Conservation (phyloP, 306 rosid genomes). For the Cucurbita maxima region DNA sequence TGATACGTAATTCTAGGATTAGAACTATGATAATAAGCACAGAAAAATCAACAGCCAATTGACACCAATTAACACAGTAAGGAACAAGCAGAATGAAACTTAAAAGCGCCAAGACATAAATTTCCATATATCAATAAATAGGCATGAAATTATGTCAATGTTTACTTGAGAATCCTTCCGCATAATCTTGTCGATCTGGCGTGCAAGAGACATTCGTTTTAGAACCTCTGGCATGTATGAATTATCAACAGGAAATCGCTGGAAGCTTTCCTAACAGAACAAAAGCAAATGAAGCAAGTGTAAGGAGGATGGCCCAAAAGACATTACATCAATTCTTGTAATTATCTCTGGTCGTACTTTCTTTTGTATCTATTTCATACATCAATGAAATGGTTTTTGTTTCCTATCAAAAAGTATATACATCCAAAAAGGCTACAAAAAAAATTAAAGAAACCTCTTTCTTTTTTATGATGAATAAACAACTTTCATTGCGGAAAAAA, state of each 20-base stretch:
- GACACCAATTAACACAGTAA: background rate
- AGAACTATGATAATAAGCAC: background rate
- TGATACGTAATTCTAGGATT: background rate
- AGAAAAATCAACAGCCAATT: background rate
- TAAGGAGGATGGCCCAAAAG: background rate
- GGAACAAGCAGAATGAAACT: background rate
- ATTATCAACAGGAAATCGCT: conserved; percentile 66
- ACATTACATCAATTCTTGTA: background rate
- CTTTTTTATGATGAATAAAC: too few species aligned
- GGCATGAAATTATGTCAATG: background rate
- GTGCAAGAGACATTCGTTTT: conserved; percentile 69
- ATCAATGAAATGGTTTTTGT: too few species aligned
- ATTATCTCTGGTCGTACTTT: too few species aligned
- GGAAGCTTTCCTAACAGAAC: conserved; percentile 45
- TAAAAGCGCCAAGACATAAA: background rate
- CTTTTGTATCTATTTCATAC: too few species aligned
- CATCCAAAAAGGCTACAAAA: conserved; percentile 4
- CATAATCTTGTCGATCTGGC: conserved; percentile 76
- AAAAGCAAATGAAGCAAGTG: background rate
- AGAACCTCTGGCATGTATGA: conserved; percentile 83
- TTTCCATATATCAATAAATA: background rate
- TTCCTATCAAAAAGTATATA: too few species aligned
- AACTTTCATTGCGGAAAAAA: too few species aligned
- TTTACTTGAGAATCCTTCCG: conserved; percentile 78
- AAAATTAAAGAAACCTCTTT: background rate